Percentiles rank a stretch among this genome's conserved stretches.
Evolutionary conservation across 257 asterid genomes (phyloP).

Genomic region (Petunia secreta): DNA sequence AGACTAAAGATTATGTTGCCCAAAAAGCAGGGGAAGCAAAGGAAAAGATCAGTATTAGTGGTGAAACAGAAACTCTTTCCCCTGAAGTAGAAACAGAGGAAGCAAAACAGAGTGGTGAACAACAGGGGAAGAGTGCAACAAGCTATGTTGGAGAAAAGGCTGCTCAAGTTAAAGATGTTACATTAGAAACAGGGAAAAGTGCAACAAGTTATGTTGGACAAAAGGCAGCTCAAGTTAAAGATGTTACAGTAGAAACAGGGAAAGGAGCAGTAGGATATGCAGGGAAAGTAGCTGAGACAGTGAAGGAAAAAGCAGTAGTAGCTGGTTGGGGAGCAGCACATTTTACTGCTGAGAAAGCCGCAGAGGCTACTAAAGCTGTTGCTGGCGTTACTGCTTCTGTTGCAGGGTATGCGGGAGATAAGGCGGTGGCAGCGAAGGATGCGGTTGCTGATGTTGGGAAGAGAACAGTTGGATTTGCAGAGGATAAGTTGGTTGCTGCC

Average conservation of each 20-base stretch:
- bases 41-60: slow-evolving; percentile 25
- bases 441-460: slow-evolving; percentile 68
- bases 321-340: slow-evolving; percentile 88
- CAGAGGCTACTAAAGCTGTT: slow-evolving; percentile 60
- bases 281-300: slow-evolving; percentile 51
- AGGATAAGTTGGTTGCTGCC: slow-evolving; percentile 56
- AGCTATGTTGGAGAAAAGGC: too few relatives aligned
- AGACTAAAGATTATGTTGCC: slow-evolving; percentile 32
- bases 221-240: slow-evolving; percentile 50
- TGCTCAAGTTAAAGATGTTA: not conserved
- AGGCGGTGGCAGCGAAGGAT: slow-evolving; percentile 53
- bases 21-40: slow-evolving; percentile 33
- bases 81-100: too few relatives aligned
- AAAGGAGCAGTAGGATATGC: slow-evolving; percentile 58
- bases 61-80: too few relatives aligned
- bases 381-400: slow-evolving; percentile 55
- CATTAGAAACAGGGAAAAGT: slow-evolving; percentile 27
- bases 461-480: slow-evolving; percentile 45
- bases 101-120: too few relatives aligned
- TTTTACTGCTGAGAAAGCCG: slow-evolving; percentile 60
- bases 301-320: slow-evolving; percentile 61
- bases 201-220: slow-evolving; percentile 48
- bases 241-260: slow-evolving; percentile 51
- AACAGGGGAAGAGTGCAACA: too few relatives aligned
- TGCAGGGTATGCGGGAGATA: slow-evolving; percentile 58